Conservation (phyloP, 805 yeast species). For the Wickerhamomyces xylosicus region DNA sequence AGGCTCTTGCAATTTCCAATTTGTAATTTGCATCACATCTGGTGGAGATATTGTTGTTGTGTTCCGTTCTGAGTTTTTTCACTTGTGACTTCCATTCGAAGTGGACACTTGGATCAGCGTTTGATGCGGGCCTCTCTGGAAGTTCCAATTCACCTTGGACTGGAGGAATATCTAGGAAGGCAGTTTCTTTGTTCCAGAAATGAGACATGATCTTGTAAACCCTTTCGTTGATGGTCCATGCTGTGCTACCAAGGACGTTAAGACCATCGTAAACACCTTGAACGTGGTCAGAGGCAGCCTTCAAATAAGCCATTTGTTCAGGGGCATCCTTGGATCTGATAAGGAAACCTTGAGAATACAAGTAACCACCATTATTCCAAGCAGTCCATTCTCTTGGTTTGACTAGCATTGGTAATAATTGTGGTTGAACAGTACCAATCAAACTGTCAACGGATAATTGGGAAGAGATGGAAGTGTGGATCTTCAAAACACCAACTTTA, state of each 20-base stretch:
- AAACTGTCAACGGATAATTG: constrained; percentile 58
- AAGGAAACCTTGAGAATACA: constrained; percentile 48
- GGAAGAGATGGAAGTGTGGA: constrained; percentile 60
- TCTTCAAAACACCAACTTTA: constrained; percentile 69
- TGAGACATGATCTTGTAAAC: constrained; percentile 60
- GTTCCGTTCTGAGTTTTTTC: constrained; percentile 46
- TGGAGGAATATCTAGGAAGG: constrained; percentile 66
- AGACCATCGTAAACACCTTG: constrained; percentile 67
- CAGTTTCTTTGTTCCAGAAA: constrained; percentile 82
- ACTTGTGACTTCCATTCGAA: constrained; percentile 59
- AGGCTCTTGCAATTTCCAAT: constrained; percentile 90
- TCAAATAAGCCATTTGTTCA: constrained; percentile 82
- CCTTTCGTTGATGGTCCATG: constrained; percentile 84
- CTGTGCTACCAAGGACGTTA: constrained; percentile 75
- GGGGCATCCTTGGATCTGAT: constrained; percentile 78
- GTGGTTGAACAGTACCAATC: constrained; percentile 68
- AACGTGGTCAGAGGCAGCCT: constrained; percentile 69
- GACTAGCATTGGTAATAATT: constrained; percentile 83
- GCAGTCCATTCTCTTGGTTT: constrained; percentile 84
- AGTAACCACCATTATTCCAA: constrained; percentile 79
- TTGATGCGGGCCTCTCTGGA: constrained; percentile 49
- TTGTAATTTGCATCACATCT: constrained; percentile 93
- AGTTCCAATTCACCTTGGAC: constrained; percentile 33
- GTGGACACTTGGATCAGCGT: constrained; percentile 63
- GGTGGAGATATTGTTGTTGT: constrained; percentile 65